A percentile compares a stretch with the other conserved stretches of the same genome.
Conservation (phyloP, 75 land plant species). For the Gnetum montanum region DNA sequence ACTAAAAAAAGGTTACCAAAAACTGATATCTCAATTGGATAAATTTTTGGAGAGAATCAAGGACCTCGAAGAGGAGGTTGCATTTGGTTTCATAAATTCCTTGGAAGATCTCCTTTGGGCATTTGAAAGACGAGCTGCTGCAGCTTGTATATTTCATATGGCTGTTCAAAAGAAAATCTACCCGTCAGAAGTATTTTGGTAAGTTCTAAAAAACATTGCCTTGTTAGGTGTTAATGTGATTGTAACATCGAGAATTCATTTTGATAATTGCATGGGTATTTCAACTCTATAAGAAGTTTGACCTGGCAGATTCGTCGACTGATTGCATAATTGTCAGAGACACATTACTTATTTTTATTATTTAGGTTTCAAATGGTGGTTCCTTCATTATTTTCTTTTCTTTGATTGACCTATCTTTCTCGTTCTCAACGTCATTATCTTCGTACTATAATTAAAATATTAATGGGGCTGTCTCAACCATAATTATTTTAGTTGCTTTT, state of each 20-base stretch:
- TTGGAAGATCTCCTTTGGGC: conserved; percentile 90
- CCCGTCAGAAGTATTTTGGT: conserved; percentile 66
- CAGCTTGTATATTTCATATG: conserved; percentile 72
- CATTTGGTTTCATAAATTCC: conserved; percentile 84
- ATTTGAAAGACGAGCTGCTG: conserved; percentile 77
- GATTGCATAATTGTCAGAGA: no score
- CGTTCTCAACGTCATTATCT: no score
- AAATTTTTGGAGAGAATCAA: conserved; percentile 34
- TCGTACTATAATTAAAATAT: no score
- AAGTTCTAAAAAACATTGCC: no score
- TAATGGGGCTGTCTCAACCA: no score
- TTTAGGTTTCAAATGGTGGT: no score
- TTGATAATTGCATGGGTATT: not conserved
- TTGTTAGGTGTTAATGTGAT: not conserved
- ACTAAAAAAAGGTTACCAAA: conserved; percentile 44
- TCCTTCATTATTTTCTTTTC: no score
- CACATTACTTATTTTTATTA: no score
- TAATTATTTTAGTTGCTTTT: no score
- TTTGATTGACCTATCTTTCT: no score
- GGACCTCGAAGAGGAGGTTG: conserved; percentile 47
- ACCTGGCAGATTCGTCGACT: no score
- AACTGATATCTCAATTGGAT: conserved; percentile 52
- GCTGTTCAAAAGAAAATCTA: conserved; percentile 70
- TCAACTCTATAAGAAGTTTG: no score
- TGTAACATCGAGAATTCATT: not conserved